Evolutionary conservation across 2,329 filamentous ascomycete species (phyloP), one percentile per base, ranked within the genome.

Genomic region (Botrytis medusae): DNA sequence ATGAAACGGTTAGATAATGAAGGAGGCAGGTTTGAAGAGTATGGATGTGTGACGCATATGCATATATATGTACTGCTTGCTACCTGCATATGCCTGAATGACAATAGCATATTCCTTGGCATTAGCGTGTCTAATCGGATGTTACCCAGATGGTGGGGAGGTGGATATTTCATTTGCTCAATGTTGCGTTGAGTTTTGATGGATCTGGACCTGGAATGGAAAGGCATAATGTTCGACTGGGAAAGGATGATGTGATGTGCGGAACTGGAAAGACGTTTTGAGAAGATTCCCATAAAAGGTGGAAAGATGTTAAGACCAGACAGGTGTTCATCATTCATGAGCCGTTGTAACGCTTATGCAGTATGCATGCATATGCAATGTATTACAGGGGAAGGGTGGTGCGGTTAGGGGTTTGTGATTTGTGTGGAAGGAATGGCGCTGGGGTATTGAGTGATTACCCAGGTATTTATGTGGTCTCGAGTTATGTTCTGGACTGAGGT

Each of bases 331-430:
- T 61, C 51, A 42, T 16, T 29, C 48, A 40, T 29, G 42, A 68
- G n/a, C 34, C 42, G 67, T 59, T 60, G 67, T 34, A 59, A 44
- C 40, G 29, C 59, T 37, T 44, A 59, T 69, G 20, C n/a, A 60
- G 14, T 44, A 34, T 69, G 40, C 29, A 69, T 69, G 67, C 51
- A 69, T 61, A 61, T 69, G 67, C 37, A 61, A n/a, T 70, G 54
- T 29, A 70, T 29, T 25, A 37, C 54, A 61, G 54, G 68, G 68
- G 54, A 40, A 59, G 51, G 67, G 51, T 57, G 42, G 48, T 40
- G 48, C 46, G 46, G 25, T 57, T 57, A 42, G 25, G 44, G 46
- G 16, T 6, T 48, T 51, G 16, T 67, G 42, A 51, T 46, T 46
- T 67, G 64, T 51, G 44, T 42, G 42, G 67, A 7, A 60, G 37